phyloP scores from a whole-genome alignment of 352 stramenopile species.

The Phytophthora europaea region DNA sequence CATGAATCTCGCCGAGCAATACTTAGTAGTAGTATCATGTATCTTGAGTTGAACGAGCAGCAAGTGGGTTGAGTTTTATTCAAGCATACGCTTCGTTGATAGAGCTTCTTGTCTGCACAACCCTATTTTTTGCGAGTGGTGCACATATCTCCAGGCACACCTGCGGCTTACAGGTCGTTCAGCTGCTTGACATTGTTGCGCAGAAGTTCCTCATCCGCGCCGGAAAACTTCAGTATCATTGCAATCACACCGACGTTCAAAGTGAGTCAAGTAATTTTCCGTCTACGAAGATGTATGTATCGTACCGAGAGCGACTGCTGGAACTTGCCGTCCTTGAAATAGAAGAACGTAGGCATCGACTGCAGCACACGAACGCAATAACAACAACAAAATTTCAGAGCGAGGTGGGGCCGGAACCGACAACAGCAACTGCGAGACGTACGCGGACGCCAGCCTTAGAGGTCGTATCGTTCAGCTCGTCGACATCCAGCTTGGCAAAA shows the following conservation, averaged over 20 bases:
- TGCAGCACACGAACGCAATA: slow-evolving; percentile 24
- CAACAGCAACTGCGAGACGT: slow-evolving; percentile 26
- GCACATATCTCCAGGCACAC: background rate
- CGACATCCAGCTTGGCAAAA: slow-evolving; percentile 90
- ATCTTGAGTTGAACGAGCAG: background rate
- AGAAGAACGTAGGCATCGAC: slow-evolving; percentile 92
- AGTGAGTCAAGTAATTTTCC: slow-evolving; percentile 15
- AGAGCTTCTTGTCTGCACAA: background rate
- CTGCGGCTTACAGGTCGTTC: slow-evolving; percentile 62
- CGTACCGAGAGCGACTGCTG: slow-evolving; percentile 82
- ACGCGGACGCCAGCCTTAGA: slow-evolving; percentile 85
- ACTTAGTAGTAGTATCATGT: too few species aligned
- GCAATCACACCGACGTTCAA: slow-evolving; percentile 8
- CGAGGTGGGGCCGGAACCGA: background rate
- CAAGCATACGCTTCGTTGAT: background rate
- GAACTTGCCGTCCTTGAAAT: slow-evolving; percentile 84
- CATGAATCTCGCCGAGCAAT: too few species aligned
- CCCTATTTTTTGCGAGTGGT: slow-evolving; percentile 1
- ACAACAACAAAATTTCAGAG: slow-evolving; percentile 6
- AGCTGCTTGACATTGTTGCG: slow-evolving; percentile 80
- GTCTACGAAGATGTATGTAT: background rate
- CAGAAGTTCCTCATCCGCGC: slow-evolving; percentile 80
- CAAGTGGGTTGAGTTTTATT: slow-evolving; percentile 20
- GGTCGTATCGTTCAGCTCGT: slow-evolving; percentile 84
- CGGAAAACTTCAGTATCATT: slow-evolving; percentile 69